These are phyloP conservation scores for Rhinocladiella similis DNA, from an alignment of 2,329 filamentous ascomycete species.

Conservation along the genomic window DNA sequence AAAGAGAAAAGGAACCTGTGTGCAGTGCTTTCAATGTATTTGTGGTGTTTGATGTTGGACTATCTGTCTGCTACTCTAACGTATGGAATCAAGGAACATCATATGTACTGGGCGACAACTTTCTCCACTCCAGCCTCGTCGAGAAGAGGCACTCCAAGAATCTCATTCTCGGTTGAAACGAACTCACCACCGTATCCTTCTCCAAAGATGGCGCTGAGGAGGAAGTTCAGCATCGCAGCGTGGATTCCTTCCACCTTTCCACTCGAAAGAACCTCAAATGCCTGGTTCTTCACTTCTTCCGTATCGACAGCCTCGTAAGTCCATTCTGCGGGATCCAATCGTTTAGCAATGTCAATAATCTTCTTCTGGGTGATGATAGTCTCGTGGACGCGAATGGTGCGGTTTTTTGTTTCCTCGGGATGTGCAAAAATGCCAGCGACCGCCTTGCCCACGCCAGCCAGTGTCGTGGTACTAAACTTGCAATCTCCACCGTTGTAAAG, in stretches of 20 bases:
- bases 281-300: background rate
- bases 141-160: background rate
- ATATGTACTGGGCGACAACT: background rate
- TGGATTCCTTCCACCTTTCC: background rate
- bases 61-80: background rate
- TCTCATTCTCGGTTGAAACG: background rate
- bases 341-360: constrained; percentile 32
- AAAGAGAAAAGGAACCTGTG: too few relatives aligned
- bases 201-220: constrained; percentile 34
- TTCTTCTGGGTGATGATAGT: constrained; percentile 46
- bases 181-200: constrained; percentile 36
- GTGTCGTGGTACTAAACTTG: constrained; percentile 49
- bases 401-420: constrained; percentile 55
- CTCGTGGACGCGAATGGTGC: constrained; percentile 47
- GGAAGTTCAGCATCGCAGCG: constrained; percentile 32
- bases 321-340: background rate
- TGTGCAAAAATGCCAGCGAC: constrained; percentile 51
- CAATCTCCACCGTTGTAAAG: constrained; percentile 53
- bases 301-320: background rate
- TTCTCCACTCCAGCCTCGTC: background rate
- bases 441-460: constrained; percentile 47
- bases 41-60: too few relatives aligned
- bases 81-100: too few relatives aligned
- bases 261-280: background rate
- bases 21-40: too few relatives aligned